A percentile compares a stretch with the other conserved stretches of the same genome.
Evolutionary conservation across 164 flowering plant genomes (phyloP).

Genomic region (Saururus chinensis): DNA sequence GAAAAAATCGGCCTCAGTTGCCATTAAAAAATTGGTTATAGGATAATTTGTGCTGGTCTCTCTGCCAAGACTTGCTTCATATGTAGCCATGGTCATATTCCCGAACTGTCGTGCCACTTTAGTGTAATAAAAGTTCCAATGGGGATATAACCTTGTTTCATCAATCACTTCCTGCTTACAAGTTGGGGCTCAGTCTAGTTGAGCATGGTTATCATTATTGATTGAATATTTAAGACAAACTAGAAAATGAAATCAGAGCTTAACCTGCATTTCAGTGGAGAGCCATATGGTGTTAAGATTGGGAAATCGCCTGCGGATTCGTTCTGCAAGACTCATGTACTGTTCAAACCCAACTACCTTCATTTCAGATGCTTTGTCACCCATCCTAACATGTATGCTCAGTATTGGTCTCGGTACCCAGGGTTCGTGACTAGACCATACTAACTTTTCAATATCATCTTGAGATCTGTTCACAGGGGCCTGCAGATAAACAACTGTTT

Average conservation of each 20-base stretch:
- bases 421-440: slow-evolving; percentile 72
- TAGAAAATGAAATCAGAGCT: not conserved
- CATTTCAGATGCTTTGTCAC: slow-evolving; percentile 98
- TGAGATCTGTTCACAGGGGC: slow-evolving; percentile 9
- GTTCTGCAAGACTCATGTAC: slow-evolving; percentile 67
- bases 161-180: slow-evolving; percentile 67
- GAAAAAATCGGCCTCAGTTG: slow-evolving; percentile 64
- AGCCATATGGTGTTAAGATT: slow-evolving; percentile 76
- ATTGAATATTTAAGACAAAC: not conserved
- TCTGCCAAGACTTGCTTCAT: slow-evolving; percentile 87
- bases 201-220: not conserved
- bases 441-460: slow-evolving; percentile 50
- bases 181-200: not conserved
- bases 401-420: slow-evolving; percentile 86
- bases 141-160: slow-evolving; percentile 34
- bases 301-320: slow-evolving; percentile 64
- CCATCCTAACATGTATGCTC: slow-evolving; percentile 97
- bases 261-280: slow-evolving; percentile 97
- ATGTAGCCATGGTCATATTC: slow-evolving; percentile 70
- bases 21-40: slow-evolving; percentile 70
- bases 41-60: slow-evolving; percentile 75
- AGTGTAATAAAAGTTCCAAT: slow-evolving; percentile 83
- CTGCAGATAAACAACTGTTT: slow-evolving; percentile 14
- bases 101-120: slow-evolving; percentile 74
- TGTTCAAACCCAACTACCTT: slow-evolving; percentile 69